Evolutionary conservation across 768 basidiomycete genomes (phyloP), one percentile per base, ranked within the genome.

Genomic region (Boletus tylopilopsis): DNA sequence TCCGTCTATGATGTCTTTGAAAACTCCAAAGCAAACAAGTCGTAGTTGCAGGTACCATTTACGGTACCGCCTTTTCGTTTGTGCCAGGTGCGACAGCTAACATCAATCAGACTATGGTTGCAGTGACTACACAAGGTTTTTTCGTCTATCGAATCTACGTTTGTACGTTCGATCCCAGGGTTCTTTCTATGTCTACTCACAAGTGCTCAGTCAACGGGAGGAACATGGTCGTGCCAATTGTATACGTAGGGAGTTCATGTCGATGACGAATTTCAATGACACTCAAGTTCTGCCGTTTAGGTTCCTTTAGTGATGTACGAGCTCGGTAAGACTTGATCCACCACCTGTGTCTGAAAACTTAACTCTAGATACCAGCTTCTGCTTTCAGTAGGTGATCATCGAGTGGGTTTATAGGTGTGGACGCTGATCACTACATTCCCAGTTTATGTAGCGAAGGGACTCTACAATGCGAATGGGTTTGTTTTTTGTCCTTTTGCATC

Each of bases 91-190:
- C 0, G 11, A 32, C 12, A 25, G 10, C 27, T 59, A 3, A 58
- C 27, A n/a, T 10, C 19, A 18, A 22, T 4, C 29, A 60, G 57
- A 6, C 0, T 12, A 11, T 48, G 4, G 33, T 46, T 37, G 53
- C 53, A 36, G 5, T 39, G 34, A 10, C 18, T 4, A 42, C 49
- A 2, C 57, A 59, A 9, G 48, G 45, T 6, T 59, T 45, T 36
- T 55, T 59, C 22, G 24, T 56, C 18, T 15, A 56, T 23, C 45
- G 57, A 16, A 45, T 59, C 11, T 59, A 60, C 15, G 0, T 44
- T 16, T 48, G 57, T 60, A 11, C 15, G 47, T 49, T 34, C 0
- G 16, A 13, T 6, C 6, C 9, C 18, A 1, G 5, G 2, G 10
- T 15, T 13, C n/a, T 12, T 30, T 29, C 27, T 5, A n/a, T n/a